phyloP scores from a whole-genome alignment of 108 stramenopile species.

The Fragilariopsis cylindrus region DNA sequence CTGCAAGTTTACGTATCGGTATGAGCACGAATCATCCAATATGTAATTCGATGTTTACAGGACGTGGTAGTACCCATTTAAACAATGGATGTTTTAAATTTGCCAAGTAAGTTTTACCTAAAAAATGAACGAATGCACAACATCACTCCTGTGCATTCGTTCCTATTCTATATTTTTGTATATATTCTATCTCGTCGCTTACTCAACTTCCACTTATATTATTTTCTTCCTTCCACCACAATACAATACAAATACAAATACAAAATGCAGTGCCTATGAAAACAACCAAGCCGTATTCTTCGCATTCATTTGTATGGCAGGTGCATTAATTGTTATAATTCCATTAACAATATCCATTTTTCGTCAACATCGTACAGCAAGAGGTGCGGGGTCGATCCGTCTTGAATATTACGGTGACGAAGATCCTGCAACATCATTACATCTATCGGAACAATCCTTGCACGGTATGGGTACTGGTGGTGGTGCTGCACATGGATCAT shows the following conservation, averaged over 20 bases:
- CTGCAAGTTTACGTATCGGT: background rate
- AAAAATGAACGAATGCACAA: background rate
- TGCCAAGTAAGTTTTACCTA: slow-evolving; percentile 4
- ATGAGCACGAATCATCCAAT: background rate
- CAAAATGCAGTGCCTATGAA: background rate
- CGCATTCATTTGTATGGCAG: background rate
- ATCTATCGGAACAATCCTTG: background rate
- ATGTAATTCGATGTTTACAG: slow-evolving; percentile 1
- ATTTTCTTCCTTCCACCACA: background rate
- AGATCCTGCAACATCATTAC: background rate
- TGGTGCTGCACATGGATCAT: too few species aligned
- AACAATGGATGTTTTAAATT: slow-evolving; percentile 1
- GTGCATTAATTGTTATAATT: slow-evolving; percentile 7
- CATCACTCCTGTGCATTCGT: background rate
- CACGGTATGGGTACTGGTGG: too few species aligned
- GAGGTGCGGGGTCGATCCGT: background rate
- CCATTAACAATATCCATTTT: background rate
- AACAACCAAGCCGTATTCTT: slow-evolving; percentile 5
- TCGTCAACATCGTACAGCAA: background rate
- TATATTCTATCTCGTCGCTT: background rate
- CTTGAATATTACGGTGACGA: background rate
- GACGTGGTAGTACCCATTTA: background rate
- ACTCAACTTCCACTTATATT: background rate
- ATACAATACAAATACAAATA: background rate
- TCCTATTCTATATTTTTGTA: background rate